These are phyloP conservation scores for Fraxinus nigra DNA, from an alignment of 305 asterid genomes.

Conservation along the genomic window DNA sequence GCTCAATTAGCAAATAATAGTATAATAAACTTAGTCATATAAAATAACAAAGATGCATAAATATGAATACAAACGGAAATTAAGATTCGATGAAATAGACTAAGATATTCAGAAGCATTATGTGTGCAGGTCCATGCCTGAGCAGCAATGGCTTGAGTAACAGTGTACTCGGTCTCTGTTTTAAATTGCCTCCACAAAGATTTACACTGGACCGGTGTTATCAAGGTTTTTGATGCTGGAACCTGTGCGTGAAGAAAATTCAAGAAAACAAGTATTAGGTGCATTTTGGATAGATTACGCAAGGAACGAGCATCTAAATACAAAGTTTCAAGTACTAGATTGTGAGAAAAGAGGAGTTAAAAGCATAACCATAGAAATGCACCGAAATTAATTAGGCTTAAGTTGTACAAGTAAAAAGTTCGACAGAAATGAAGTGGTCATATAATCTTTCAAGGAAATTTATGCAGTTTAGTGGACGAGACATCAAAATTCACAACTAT, in stretches of 20 bases:
- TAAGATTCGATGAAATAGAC: background rate
- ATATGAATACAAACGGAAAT: slow-evolving; percentile 18
- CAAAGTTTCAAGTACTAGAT: slow-evolving; percentile 13
- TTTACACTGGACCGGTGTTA: slow-evolving; percentile 99
- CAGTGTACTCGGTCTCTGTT: slow-evolving; percentile 86
- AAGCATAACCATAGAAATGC: background rate
- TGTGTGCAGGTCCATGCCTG: slow-evolving; percentile 53
- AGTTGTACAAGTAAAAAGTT: background rate
- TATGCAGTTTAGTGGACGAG: background rate
- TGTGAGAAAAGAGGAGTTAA: background rate
- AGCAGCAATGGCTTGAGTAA: slow-evolving; percentile 94
- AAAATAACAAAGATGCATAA: slow-evolving; percentile 3
- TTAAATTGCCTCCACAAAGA: slow-evolving; percentile 91
- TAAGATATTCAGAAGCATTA: slow-evolving; percentile 8
- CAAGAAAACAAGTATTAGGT: slow-evolving; percentile 18
- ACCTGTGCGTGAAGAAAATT: slow-evolving; percentile 48
- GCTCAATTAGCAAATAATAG: slow-evolving; percentile 1
- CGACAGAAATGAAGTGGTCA: background rate
- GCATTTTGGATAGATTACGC: slow-evolving; percentile 9
- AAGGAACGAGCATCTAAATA: background rate
- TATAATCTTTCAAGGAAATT: background rate
- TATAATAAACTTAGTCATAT: background rate
- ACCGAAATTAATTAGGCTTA: background rate
- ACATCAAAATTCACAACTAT: background rate
- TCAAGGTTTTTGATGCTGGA: slow-evolving; percentile 74